Base-by-base conservation (phyloP, 345 rosid genomes). In the Gossypium longicalyx region DNA sequence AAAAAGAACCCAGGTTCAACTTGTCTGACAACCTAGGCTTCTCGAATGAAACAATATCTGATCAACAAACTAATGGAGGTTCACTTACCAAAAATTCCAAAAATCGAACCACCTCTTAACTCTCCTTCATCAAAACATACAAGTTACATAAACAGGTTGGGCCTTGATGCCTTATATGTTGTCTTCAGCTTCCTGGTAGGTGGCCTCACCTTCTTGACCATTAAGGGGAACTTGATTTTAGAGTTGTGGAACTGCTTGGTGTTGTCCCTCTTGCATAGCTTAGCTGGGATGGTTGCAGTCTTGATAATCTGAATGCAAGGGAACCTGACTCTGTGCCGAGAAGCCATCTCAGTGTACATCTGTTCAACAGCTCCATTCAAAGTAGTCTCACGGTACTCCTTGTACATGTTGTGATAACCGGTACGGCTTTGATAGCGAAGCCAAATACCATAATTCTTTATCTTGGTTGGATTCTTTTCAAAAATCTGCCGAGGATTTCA, bases 281-380 rank as follows among this genome's bases (percentile, higher is more conserved):
- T 76, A 2, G 87, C 83, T 1, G 86, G 89, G 66, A 88, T 78
- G 0, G 88, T 88, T 1, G 88, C 87, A 2, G 88, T 88, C 83
- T 88, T 86, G 73, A 88, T 88, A 57, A 88, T 84, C 80, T 86
- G 89, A 10, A 86, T 88, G 75, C 88, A 88, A 6, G 88, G 92
- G 75, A 83, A 88, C 75, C 88, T 86, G 27, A 86, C 89, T 47
- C 90, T 82, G 80, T 86, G 90, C 11, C 90, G 83, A 20, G 90
- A 88, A 1, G 92, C 90, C 92, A 88, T 86, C 78, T 88, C 88
- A 0, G 63, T 86, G 86, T 86, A 86, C 88, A 88, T 88, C 34
- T 88, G 90, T 70, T 88, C 92, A 20, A 88, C 92, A 7, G 83
- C 88, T 19, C 90, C 90, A 51, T 88, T 86, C 58, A 88, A 70